Percentiles rank a stretch among this genome's conserved stretches.
These are phyloP conservation scores for Starmerella etchellsii DNA, from an alignment of 805 yeast genomes.

Conservation along the genomic window DNA sequence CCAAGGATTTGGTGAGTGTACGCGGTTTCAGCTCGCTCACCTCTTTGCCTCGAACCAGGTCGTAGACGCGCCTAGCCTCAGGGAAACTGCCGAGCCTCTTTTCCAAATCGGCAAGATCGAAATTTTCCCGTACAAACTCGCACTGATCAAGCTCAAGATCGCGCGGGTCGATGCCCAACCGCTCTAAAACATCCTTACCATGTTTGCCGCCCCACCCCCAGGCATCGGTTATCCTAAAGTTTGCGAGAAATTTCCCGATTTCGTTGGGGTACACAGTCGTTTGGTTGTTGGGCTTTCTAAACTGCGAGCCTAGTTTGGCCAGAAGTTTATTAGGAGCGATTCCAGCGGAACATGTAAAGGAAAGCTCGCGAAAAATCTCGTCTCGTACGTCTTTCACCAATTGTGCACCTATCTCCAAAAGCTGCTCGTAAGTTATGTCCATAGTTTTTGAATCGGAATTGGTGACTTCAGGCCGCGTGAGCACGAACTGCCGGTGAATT, in stretches of 20 bases:
- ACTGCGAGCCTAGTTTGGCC: constrained; percentile 80
- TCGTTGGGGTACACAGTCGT: constrained; percentile 49
- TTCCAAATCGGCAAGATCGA: constrained; percentile 3
- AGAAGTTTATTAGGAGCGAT: constrained; percentile 60
- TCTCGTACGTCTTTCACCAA: constrained; percentile 43
- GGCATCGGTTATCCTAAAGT: constrained; percentile 57
- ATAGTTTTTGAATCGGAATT: constrained; percentile 30
- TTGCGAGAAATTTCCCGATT: constrained; percentile 41
- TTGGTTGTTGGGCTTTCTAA: constrained; percentile 74
- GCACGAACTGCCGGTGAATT: constrained; percentile 35
- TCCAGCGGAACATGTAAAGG: constrained; percentile 87
- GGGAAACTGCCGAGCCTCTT: constrained; percentile 30
- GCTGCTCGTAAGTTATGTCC: constrained; percentile 72
- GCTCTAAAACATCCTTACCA: constrained; percentile 47
- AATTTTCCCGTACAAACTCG: constrained; percentile 20
- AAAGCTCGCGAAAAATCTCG: constrained; percentile 40
- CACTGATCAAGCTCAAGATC: constrained; percentile 32
- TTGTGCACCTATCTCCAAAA: constrained; percentile 53
- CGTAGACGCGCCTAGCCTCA: constrained; percentile 43
- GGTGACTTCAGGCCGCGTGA: constrained; percentile 34
- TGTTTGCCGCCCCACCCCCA: constrained; percentile 87
- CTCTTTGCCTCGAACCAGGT: constrained; percentile 52
- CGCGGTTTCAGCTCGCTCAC: constrained; percentile 43
- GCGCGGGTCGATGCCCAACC: constrained; percentile 37
- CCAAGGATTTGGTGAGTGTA: constrained; percentile 70